Evolutionary conservation across 495 filamentous ascomycete species (phyloP), one percentile per base, ranked within the genome.

Genomic region (Penicillium simplicissimum): DNA sequence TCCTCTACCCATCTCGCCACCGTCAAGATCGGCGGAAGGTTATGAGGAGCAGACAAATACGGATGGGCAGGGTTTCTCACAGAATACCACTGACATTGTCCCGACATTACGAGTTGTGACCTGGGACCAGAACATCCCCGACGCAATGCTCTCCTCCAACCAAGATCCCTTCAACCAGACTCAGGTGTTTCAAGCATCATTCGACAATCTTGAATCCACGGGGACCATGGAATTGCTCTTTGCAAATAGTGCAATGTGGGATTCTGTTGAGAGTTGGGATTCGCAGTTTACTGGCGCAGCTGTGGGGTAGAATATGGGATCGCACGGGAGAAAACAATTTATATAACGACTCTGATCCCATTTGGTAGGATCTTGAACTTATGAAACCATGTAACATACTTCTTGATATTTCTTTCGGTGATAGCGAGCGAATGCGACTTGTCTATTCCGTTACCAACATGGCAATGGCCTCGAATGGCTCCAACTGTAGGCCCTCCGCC

Each of bases 221-320:
- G 23, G 47, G 47, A 33, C 47, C 5, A 31, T 51, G 47, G 47
- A 51, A 33, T 33, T 51, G 11, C 47, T 51, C 14, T 51, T 51
- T 33, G 47, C 47, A 5, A 51, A 33, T 51, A 51, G 11, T 14
- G 47, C 47, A 25, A 51, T 51, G 23, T 51, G 47, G 47, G 47
- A 51, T 31, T 51, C 47, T 33, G 23, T 31, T 31, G 47, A 51
- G 47, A 51, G 23, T 4, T 51, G 23, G 47, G 47, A 51, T 14
- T 51, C 28, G 23, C 47, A 51, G 47, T 28, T 51, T 4, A 5
- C 47, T 28, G 23, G 15, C 9, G 23, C 23, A 8, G 47, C 21
- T 8, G 23, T 14, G 23, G 47, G 11, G 47, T 25, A 51, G 28
- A 14, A 1, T 48, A 48, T 23, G 15, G 19, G 14, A 15, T 14